Evolutionary conservation across 2,329 filamentous ascomycete genomes (phyloP).

Genomic region (Eutypa lata): DNA sequence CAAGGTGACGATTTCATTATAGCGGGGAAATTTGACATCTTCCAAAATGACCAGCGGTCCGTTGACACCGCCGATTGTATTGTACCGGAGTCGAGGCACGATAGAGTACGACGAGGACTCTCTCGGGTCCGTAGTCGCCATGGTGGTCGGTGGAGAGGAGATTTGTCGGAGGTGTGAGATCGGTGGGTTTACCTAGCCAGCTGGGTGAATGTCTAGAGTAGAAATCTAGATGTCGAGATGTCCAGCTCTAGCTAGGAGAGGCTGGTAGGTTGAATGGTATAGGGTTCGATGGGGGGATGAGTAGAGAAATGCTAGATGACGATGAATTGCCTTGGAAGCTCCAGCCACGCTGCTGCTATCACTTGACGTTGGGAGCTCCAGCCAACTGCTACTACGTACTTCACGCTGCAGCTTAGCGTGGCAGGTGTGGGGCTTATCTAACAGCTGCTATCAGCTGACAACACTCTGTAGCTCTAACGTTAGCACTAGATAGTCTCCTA

Average conservation of each 20-base stretch:
- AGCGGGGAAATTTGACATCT: conserved; percentile 97
- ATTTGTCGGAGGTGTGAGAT: background rate
- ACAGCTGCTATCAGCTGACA: no score
- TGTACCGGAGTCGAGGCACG: conserved; percentile 75
- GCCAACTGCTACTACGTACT: background rate
- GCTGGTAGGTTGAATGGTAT: no score
- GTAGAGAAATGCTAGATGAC: background rate
- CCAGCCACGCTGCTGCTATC: background rate
- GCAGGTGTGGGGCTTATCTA: background rate
- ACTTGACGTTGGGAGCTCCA: background rate
- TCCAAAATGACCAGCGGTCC: conserved; percentile 96
- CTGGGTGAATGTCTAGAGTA: background rate
- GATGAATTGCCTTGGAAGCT: background rate
- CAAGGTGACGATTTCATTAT: conserved; percentile 96
- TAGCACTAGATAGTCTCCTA: no score
- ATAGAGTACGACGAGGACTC: conserved; percentile 60
- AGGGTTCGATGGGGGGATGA: no score
- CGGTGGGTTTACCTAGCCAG: background rate
- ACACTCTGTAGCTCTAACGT: no score
- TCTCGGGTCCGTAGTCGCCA: conserved; percentile 45
- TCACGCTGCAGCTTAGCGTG: background rate
- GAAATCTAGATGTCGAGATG: background rate
- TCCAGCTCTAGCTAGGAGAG: background rate
- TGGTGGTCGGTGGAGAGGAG: conserved; percentile 6
- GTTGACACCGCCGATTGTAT: conserved; percentile 97